phyloP scores from a whole-genome alignment of 257 asterid genomes.

The Osmanthus fragrans region DNA sequence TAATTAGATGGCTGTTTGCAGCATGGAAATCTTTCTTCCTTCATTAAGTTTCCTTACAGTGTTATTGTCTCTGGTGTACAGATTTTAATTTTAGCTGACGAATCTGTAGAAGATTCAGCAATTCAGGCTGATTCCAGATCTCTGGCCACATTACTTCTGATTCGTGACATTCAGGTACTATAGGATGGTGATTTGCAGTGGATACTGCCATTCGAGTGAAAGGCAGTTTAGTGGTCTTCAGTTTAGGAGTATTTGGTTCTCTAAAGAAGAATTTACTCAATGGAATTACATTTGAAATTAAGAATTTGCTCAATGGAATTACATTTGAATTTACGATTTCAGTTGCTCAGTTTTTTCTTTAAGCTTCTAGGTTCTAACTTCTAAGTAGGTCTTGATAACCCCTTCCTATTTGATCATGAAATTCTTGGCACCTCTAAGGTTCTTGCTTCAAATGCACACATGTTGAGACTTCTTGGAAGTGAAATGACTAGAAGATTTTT shows the following conservation, averaged over 20 bases:
- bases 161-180: conserved; percentile 88
- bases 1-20: conserved; percentile 7
- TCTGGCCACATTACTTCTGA: conserved; percentile 80
- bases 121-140: conserved; percentile 95
- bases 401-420: background rate
- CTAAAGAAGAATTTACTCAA: background rate
- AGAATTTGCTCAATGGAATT: too few species aligned
- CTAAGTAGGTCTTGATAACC: background rate
- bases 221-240: background rate
- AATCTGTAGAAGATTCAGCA: conserved; percentile 90
- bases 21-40: conserved; percentile 12
- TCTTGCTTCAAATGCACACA: background rate
- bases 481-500: too few species aligned
- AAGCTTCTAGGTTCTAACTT: background rate
- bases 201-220: background rate
- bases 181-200: conserved; percentile 4
- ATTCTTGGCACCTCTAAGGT: background rate
- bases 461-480: background rate
- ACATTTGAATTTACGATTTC: background rate
- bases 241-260: background rate
- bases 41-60: background rate
- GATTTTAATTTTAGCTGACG: conserved; percentile 90
- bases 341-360: background rate
- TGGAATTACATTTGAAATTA: background rate
- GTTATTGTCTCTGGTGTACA: conserved; percentile 30